Evolutionary conservation across 2,329 filamentous ascomycete species (phyloP).

Genomic region (Penicillium frequentans): DNA sequence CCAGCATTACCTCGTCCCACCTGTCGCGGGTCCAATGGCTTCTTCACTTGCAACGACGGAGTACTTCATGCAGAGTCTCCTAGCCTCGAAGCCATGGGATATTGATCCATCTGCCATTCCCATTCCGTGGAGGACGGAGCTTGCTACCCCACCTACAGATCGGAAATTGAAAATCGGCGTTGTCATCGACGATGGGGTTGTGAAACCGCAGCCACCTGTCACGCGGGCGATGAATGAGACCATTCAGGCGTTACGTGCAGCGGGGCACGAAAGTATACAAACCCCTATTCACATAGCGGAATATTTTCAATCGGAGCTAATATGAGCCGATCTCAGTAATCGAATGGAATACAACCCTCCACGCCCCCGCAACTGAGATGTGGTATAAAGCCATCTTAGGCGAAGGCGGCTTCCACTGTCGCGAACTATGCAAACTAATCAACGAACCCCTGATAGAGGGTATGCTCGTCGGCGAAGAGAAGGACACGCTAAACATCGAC

Average conservation of each 20-base stretch:
- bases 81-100: conserved; percentile 4
- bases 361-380: conserved; percentile 24
- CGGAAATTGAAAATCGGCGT: conserved; percentile 60
- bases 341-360: conserved; percentile 32
- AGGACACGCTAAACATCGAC: conserved; percentile 19
- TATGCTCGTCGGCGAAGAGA: conserved; percentile 33
- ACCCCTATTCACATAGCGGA: too few relatives aligned
- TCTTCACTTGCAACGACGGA: conserved; percentile 25
- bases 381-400: conserved; percentile 31
- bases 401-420: conserved; percentile 32
- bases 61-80: conserved; percentile 27
- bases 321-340: conserved; percentile 14
- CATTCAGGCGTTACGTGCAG: conserved; percentile 57
- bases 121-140: conserved; percentile 17
- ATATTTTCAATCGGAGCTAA: too few relatives aligned
- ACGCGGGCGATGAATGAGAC: conserved; percentile 53
- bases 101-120: conserved; percentile 1
- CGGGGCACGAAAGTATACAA: conserved; percentile 46
- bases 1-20: conserved; percentile 1
- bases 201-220: conserved; percentile 61
- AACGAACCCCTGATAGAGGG: conserved; percentile 32
- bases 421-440: conserved; percentile 25
- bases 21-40: not conserved
- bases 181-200: conserved; percentile 59
- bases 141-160: conserved; percentile 14